Percentiles rank a stretch among this genome's conserved stretches.
phyloP scores from a whole-genome alignment of 148 eudicot species.

The Rhododendron ovatum region DNA sequence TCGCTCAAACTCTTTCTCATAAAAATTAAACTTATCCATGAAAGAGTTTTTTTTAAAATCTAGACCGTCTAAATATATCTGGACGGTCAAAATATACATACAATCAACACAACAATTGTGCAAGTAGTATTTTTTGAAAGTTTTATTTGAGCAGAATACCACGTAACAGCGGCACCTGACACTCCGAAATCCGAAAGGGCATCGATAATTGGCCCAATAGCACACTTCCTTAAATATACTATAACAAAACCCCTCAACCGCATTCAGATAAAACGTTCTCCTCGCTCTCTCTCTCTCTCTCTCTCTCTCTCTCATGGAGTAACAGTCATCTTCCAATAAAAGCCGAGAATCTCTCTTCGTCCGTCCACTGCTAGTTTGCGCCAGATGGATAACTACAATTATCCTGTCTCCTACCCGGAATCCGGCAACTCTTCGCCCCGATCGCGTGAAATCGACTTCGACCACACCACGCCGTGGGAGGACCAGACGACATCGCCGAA shows the following conservation, averaged over 20 bases:
- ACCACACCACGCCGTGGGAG: constrained; percentile 53
- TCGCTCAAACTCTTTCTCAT: too few species aligned
- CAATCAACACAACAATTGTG: too few species aligned
- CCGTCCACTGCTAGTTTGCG: not conserved
- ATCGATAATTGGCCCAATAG: not conserved
- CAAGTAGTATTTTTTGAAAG: too few species aligned
- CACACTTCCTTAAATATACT: not conserved
- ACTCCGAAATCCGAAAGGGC: too few species aligned
- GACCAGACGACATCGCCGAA: constrained; percentile 22
- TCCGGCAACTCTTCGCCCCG: constrained; percentile 82
- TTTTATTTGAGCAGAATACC: too few species aligned
- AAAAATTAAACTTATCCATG: too few species aligned
- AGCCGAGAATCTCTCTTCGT: not conserved
- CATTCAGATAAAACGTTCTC: not conserved
- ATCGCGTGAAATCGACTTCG: constrained; percentile 74
- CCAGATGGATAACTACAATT: constrained; percentile 63
- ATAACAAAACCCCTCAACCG: not conserved
- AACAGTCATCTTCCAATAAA: not conserved
- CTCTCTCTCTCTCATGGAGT: not conserved
- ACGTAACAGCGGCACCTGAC: too few species aligned
- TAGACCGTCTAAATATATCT: too few species aligned
- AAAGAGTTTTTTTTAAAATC: too few species aligned
- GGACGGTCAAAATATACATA: too few species aligned
- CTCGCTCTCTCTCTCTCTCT: not conserved
- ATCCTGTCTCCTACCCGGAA: constrained; percentile 51